Conservation (phyloP, 164 flowering plant species). For the Euptelea pleiosperma region DNA sequence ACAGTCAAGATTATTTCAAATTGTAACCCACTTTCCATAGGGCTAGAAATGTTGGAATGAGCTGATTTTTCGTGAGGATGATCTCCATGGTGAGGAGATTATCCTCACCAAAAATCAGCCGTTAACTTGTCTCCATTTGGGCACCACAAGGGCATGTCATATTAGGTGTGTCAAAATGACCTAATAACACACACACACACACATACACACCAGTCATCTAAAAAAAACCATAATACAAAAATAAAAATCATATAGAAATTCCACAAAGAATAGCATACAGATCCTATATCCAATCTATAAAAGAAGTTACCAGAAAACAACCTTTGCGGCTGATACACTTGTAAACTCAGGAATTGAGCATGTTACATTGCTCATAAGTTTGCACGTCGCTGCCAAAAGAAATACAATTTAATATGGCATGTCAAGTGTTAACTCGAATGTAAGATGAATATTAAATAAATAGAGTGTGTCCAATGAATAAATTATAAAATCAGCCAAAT, state of each 20-base stretch:
- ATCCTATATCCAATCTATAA: conserved; percentile 1
- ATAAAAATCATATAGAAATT: background rate
- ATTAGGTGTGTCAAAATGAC: too few relatives aligned
- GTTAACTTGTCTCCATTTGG: too few relatives aligned
- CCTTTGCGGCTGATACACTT: conserved; percentile 88
- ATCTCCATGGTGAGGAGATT: too few relatives aligned
- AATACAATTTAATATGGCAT: background rate
- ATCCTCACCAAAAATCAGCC: too few relatives aligned
- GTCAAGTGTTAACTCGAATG: background rate
- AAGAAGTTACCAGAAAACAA: conserved; percentile 19
- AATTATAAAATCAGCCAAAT: background rate
- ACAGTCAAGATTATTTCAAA: too few relatives aligned
- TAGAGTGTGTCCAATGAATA: background rate
- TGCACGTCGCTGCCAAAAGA: conserved; percentile 70
- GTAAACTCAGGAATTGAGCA: conserved; percentile 96
- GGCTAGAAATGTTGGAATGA: too few relatives aligned
- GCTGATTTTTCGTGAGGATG: too few relatives aligned
- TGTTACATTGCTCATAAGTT: conserved; percentile 62
- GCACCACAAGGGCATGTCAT: too few relatives aligned
- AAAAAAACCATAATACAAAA: background rate
- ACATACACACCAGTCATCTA: background rate
- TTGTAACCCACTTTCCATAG: too few relatives aligned
- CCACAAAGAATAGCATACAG: background rate
- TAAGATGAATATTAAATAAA: background rate
- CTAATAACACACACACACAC: too few relatives aligned